Evolutionary conservation across 345 rosid genomes (phyloP), one percentile per base, ranked within the genome.

Genomic region (Iberis pinnata): DNA sequence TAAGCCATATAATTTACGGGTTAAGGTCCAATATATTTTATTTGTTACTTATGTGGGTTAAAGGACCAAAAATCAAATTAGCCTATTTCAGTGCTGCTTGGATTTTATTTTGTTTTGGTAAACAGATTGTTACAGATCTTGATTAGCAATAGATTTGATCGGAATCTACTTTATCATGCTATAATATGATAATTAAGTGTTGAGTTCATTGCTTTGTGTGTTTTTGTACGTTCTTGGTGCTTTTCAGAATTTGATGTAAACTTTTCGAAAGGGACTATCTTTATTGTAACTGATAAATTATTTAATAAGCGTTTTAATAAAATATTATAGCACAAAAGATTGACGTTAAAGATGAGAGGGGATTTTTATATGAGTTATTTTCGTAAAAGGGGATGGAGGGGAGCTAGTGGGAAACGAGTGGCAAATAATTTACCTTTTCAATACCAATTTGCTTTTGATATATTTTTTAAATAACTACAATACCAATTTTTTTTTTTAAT

Each of bases 181-280:
- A 49, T 6, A 49, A 41, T 48, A 22, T n/a, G 33, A 49, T 33
- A 49, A 35, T 65, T 36, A 36, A 50, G 17, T 43, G 38, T 36
- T 51, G 12, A 58, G 32, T 46, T 66, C 42, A 51, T 58, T 58
- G 48, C 54, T 66, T 29, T 32, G 58, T 58, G 55, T 58, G 59
- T 36, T 58, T 59, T 51, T 65, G 47, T 49, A 65, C 53, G 70
- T 65, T 57, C 39, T 57, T 49, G 48, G 26, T 65, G 53, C 70
- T 65, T 65, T 65, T 58, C 47, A 43, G 50, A 65, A 58, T 11
- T 35, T 65, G 47, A 65, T 58, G 53, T 13, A 36, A 36, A 43
- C 70, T 65, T 65, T 66, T 59, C 17, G 65, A 66, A 58, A 51
- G 55, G 49, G 60, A 45, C 56, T 45, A 31, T 66, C 70, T 65